Percentiles rank a stretch among this genome's conserved stretches.
phyloP scores from a whole-genome alignment of 1,284 basidiomycete species.

The Papiliotrema laurentii region DNA sequence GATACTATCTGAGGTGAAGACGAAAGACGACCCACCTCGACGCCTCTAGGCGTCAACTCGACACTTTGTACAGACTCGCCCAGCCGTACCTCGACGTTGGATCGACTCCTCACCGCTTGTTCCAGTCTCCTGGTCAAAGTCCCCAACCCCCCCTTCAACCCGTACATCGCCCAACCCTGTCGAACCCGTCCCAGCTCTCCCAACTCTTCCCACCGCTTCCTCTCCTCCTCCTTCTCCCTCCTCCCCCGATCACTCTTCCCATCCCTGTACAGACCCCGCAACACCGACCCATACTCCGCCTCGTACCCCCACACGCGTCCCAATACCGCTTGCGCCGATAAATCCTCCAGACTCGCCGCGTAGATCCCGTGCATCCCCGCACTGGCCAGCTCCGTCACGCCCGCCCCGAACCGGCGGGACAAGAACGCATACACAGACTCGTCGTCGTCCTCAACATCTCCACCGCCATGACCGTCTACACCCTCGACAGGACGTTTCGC shows the following conservation, averaged over 20 bases:
- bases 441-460: slow-evolving; percentile 51
- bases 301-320: slow-evolving; percentile 53
- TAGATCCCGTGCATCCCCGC: slow-evolving; percentile 91
- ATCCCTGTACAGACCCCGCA: slow-evolving; percentile 61
- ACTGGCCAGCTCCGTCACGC: slow-evolving; percentile 71
- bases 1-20: no score
- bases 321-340: slow-evolving; percentile 58
- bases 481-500: slow-evolving; percentile 45
- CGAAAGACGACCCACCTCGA: slow-evolving; percentile 1
- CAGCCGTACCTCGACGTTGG: slow-evolving; percentile 61
- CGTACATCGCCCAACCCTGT: slow-evolving; percentile 40
- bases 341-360: slow-evolving; percentile 69
- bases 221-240: slow-evolving; percentile 17
- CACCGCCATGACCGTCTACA: slow-evolving; percentile 4
- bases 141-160: slow-evolving; percentile 61
- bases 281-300: slow-evolving; percentile 61
- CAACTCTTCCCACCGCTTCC: slow-evolving; percentile 50
- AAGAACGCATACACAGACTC: slow-evolving; percentile 81
- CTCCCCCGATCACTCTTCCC: slow-evolving; percentile 10
- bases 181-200: slow-evolving; percentile 37
- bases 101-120: slow-evolving; percentile 39
- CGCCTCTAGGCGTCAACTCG: neutral
- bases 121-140: slow-evolving; percentile 62
- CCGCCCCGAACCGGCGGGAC: slow-evolving; percentile 65
- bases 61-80: slow-evolving; percentile 42